A percentile compares a stretch with the other conserved stretches of the same genome.
Conservation (phyloP, 2,329 filamentous ascomycete species). For the Colletotrichum eremochloae region DNA sequence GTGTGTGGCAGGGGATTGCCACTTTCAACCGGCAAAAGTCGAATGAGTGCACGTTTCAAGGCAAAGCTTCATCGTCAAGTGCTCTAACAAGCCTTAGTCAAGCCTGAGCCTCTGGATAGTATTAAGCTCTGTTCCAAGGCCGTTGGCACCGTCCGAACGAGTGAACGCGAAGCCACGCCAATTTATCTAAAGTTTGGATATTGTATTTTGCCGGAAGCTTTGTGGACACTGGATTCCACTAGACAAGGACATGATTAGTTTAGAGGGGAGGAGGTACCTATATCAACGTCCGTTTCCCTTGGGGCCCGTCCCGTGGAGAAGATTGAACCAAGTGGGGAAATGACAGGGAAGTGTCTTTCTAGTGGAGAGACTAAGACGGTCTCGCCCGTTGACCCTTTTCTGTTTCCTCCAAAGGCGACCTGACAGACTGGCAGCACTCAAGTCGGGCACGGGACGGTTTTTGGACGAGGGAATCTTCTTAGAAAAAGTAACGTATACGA, state of each 20-base stretch:
- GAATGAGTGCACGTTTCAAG: slow-evolving; percentile 32
- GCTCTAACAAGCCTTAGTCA: slow-evolving; percentile 20
- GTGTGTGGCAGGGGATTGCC: slow-evolving; percentile 30
- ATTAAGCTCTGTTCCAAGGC: slow-evolving; percentile 20
- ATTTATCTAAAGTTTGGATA: slow-evolving; percentile 17
- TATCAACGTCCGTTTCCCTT: slow-evolving; percentile 24
- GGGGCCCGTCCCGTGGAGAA: slow-evolving; percentile 34
- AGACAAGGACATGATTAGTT: slow-evolving; percentile 33
- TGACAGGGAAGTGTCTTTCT: slow-evolving; percentile 22
- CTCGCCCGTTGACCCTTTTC: slow-evolving; percentile 22
- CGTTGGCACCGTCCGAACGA: slow-evolving; percentile 28
- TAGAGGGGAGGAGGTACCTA: slow-evolving; percentile 25
- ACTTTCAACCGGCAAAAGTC: slow-evolving; percentile 37
- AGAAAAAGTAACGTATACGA: background rate
- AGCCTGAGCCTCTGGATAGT: slow-evolving; percentile 1
- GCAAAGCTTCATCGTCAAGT: slow-evolving; percentile 36
- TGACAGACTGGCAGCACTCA: background rate
- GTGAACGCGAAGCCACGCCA: slow-evolving; percentile 21
- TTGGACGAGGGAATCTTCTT: background rate
- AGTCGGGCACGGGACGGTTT: background rate
- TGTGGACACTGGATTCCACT: slow-evolving; percentile 27
- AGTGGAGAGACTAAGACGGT: slow-evolving; percentile 30
- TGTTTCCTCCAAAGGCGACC: slow-evolving; percentile 12
- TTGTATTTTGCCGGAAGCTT: slow-evolving; percentile 37
- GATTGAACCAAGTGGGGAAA: slow-evolving; percentile 17